Conservation (phyloP, 257 asterid genomes). For the Euphrasia confusa region DNA sequence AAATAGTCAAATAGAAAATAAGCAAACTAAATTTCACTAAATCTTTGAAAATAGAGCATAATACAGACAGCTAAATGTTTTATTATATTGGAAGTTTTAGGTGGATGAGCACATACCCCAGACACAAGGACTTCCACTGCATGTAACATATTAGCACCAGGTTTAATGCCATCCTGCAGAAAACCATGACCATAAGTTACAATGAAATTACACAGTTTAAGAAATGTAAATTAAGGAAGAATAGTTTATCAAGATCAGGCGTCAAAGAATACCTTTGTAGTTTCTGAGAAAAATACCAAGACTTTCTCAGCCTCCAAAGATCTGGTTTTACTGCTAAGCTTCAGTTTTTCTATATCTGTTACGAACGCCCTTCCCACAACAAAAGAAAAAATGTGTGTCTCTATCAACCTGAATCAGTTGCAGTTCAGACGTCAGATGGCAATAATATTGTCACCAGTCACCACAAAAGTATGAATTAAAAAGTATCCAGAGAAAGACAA, state of each 20-base stretch:
- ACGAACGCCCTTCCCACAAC: constrained; percentile 99
- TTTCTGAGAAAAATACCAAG: constrained; percentile 70
- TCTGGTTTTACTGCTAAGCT: constrained; percentile 88
- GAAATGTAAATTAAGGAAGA: constrained; percentile 18
- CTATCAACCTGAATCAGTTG: constrained; percentile 80
- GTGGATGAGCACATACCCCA: constrained; percentile 56
- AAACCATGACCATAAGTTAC: constrained; percentile 28
- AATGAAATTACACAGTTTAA: constrained; percentile 24
- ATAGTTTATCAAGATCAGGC: constrained; percentile 9
- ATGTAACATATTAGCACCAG: constrained; percentile 89
- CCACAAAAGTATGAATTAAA: constrained; percentile 18
- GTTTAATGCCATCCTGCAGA: constrained; percentile 77
- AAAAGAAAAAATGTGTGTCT: constrained; percentile 95
- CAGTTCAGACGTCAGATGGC: constrained; percentile 19
- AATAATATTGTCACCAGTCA: constrained; percentile 22
- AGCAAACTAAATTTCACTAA: constrained; percentile 12
- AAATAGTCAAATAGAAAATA: constrained; percentile 13
- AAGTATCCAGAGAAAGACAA: constrained; percentile 22
- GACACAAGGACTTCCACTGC: constrained; percentile 95
- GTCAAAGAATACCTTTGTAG: constrained; percentile 60
- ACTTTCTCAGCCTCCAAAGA: constrained; percentile 86
- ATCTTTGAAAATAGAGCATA: constrained; percentile 17
- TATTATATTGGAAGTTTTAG: constrained; percentile 21
- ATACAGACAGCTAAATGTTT: constrained; percentile 3
- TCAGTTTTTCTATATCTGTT: constrained; percentile 94